phyloP scores from a whole-genome alignment of 2,329 filamentous ascomycete genomes.

The Exophiala calicioides region DNA sequence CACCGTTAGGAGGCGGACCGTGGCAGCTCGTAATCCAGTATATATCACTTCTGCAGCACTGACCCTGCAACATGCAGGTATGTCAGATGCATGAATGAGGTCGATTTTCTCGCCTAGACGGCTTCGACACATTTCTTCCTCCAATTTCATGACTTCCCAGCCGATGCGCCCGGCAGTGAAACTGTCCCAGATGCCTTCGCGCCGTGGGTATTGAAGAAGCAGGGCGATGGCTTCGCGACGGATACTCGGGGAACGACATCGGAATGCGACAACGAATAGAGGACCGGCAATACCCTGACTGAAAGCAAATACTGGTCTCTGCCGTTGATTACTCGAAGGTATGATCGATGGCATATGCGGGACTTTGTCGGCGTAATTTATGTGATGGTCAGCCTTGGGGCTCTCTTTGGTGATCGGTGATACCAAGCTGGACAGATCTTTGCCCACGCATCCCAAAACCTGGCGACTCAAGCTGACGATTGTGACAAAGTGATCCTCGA shows the following conservation, averaged over 20 bases:
- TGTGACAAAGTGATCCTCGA: background rate
- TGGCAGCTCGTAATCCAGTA: conserved; percentile 3
- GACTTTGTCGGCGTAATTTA: too few species aligned
- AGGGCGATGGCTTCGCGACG: conserved; percentile 30
- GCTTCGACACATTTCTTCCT: conserved; percentile 7
- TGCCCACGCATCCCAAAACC: conserved; percentile 6
- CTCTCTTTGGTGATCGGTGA: conserved; percentile 1
- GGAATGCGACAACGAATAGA: conserved; percentile 20
- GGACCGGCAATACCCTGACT: conserved; percentile 14
- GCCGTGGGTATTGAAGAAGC: conserved; percentile 15
- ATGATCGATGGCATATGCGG: too few species aligned
- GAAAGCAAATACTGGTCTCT: conserved; percentile 11
- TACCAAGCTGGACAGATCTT: conserved; percentile 1
- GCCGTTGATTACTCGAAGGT: too few species aligned
- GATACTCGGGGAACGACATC: conserved; percentile 31
- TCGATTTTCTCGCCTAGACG: background rate
- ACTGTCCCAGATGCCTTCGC: conserved; percentile 14
- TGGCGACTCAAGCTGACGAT: conserved; percentile 5
- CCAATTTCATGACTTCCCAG: conserved; percentile 8
- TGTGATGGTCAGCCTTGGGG: too few species aligned
- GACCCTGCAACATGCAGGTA: conserved; percentile 9
- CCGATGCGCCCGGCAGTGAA: background rate
- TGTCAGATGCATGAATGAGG: conserved; percentile 3
- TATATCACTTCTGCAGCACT: conserved; percentile 10
- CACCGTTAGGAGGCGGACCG: conserved; percentile 1